phyloP scores from a whole-genome alignment of 305 asterid species.

The Fraxinus sp. region DNA sequence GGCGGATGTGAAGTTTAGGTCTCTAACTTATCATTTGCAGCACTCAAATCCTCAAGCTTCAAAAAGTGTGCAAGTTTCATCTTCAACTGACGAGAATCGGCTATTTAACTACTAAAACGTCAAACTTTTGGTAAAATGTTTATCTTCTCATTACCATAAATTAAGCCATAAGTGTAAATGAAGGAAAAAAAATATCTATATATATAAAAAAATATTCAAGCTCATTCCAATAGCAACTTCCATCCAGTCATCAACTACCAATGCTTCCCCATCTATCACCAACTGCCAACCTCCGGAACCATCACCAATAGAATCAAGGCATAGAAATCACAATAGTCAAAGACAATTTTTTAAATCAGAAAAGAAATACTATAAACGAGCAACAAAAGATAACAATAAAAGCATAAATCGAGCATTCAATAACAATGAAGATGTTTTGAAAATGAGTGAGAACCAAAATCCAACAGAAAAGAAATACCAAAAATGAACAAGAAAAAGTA shows the following conservation, averaged over 20 bases:
- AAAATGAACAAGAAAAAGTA: neutral
- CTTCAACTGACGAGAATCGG: neutral
- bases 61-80: neutral
- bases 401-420: neutral
- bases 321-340: neutral
- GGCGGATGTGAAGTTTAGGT: neutral
- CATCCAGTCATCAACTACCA: neutral
- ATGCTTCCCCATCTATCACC: neutral
- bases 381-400: neutral
- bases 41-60: neutral
- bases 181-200: neutral
- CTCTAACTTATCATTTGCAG: neutral
- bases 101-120: neutral
- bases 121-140: neutral
- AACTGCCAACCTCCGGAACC: neutral
- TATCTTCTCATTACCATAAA: neutral
- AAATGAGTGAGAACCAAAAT: neutral
- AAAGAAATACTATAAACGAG: neutral
- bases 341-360: no score
- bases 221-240: neutral
- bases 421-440: neutral
- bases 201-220: neutral
- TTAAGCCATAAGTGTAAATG: neutral
- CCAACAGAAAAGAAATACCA: neutral
- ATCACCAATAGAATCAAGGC: neutral